Conservation (phyloP, 129 eudicot genomes). For the Smallanthus sonchifolius region DNA sequence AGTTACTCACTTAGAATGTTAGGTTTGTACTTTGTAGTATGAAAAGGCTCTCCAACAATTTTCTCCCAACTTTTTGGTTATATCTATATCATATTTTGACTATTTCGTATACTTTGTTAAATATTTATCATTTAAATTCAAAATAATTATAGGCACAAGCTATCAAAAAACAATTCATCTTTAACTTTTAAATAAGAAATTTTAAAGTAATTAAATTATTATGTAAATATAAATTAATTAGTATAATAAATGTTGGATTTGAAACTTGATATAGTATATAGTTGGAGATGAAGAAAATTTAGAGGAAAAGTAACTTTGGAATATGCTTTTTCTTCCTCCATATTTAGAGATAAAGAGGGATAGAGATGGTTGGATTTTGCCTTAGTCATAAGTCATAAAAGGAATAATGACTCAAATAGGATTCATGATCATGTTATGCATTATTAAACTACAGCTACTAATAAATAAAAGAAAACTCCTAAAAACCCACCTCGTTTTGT, state of each 20-base stretch:
- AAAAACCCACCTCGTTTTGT: conserved; percentile 41
- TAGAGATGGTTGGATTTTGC: background rate
- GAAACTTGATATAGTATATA: too few relatives aligned
- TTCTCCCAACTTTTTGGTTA: background rate
- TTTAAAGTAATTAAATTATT: background rate
- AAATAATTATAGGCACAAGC: background rate
- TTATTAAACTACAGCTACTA: background rate
- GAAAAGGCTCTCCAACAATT: background rate
- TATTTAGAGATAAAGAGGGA: background rate
- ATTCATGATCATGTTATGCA: background rate
- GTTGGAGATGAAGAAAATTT: too few relatives aligned
- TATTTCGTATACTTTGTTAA: background rate
- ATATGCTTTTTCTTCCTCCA: background rate
- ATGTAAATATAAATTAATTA: background rate
- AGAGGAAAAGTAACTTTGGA: too few relatives aligned
- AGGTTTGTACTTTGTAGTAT: background rate
- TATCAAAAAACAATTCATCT: background rate
- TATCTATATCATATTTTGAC: background rate
- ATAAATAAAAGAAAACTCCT: background rate
- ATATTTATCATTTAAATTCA: background rate
- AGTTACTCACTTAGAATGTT: too few relatives aligned
- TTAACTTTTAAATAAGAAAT: background rate
- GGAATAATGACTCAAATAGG: background rate
- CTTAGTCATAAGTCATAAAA: background rate
- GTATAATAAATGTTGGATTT: background rate